A percentile compares a stretch with the other conserved stretches of the same genome.
phyloP scores from a whole-genome alignment of 2,329 filamentous ascomycete genomes.

The Colletotrichum spinosum region DNA sequence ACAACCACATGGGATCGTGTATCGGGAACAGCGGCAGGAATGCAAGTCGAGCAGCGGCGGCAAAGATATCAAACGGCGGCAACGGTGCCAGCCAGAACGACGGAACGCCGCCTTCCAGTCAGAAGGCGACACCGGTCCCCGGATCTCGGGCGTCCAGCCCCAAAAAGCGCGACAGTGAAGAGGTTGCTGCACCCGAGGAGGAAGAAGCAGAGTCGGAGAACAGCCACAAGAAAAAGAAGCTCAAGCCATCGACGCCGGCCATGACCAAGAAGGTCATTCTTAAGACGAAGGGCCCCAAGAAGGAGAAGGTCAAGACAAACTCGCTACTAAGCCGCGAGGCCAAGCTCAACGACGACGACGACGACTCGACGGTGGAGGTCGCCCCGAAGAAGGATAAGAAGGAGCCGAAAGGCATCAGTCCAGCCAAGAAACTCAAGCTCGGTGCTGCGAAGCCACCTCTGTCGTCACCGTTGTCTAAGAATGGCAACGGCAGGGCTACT shows the following conservation, averaged over 20 bases:
- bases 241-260: constrained; percentile 54
- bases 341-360: constrained; percentile 47
- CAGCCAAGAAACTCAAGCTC: constrained; percentile 55
- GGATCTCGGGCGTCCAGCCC: constrained; percentile 66
- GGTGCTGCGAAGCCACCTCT: constrained; percentile 58
- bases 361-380: constrained; percentile 43
- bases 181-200: constrained; percentile 60
- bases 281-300: constrained; percentile 66
- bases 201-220: constrained; percentile 61
- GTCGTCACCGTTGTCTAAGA: constrained; percentile 62
- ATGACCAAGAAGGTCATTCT: constrained; percentile 66
- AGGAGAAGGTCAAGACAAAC: constrained; percentile 65
- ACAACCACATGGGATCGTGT: constrained; percentile 76
- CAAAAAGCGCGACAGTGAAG: constrained; percentile 67
- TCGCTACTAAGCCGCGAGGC: constrained; percentile 64
- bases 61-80: constrained; percentile 71
- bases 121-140: constrained; percentile 70
- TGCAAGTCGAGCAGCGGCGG: constrained; percentile 70
- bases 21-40: constrained; percentile 75
- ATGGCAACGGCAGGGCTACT: constrained; percentile 51
- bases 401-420: constrained; percentile 50
- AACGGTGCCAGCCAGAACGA: constrained; percentile 63
- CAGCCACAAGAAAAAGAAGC: constrained; percentile 69
- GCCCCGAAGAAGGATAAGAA: constrained; percentile 54
- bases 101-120: constrained; percentile 70